phyloP scores from a whole-genome alignment of 257 asterid genomes.

The Nicotiana attenuata region DNA sequence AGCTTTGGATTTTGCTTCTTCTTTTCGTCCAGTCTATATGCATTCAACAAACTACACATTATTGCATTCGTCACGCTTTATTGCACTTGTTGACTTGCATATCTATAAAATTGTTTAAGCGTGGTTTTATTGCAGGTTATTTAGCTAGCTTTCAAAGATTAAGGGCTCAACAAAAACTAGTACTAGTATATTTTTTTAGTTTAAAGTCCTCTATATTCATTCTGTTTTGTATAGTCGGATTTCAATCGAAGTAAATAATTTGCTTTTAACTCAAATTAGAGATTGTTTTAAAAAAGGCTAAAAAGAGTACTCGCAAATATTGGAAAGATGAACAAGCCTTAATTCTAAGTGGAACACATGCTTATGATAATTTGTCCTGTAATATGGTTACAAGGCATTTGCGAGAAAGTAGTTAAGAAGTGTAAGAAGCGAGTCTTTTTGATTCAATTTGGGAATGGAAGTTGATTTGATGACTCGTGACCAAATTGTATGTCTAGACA shows the following conservation, averaged over 20 bases:
- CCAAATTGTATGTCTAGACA: conserved; percentile 38
- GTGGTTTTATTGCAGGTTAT: too few relatives aligned
- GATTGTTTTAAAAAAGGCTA: background rate
- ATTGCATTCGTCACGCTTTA: background rate
- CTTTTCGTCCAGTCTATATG: background rate
- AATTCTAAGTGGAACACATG: background rate
- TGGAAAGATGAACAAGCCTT: background rate
- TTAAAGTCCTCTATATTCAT: background rate
- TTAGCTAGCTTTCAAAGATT: background rate
- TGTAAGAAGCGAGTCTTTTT: background rate
- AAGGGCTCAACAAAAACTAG: background rate
- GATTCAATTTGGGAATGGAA: conserved; percentile 9
- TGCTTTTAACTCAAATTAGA: background rate
- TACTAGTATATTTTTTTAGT: background rate
- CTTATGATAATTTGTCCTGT: background rate
- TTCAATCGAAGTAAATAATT: background rate
- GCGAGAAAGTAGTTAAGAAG: background rate
- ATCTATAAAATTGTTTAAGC: background rate
- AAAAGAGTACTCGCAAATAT: background rate
- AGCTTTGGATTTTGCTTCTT: too few relatives aligned
- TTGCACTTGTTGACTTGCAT: background rate
- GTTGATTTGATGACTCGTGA: conserved; percentile 26
- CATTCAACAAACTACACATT: background rate
- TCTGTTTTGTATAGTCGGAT: background rate
- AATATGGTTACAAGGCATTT: background rate